Evolutionary conservation across 2,329 filamentous ascomycete species (phyloP).

Genomic region (Calonectria hawksworthii): DNA sequence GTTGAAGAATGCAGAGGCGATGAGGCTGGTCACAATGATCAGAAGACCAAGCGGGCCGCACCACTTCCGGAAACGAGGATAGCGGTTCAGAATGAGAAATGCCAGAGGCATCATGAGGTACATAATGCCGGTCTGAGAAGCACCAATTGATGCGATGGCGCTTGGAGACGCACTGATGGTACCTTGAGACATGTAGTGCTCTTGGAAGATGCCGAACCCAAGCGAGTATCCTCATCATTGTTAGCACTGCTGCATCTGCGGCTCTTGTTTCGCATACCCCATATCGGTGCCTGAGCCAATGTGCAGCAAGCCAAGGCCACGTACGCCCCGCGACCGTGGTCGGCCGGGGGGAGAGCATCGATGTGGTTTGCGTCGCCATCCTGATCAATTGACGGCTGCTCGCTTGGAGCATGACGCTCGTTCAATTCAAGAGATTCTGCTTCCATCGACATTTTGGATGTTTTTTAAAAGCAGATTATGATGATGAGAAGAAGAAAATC

Average conservation of each 20-base stretch:
- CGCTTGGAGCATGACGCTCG: conserved; percentile 10
- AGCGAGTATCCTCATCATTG: conserved; percentile 46
- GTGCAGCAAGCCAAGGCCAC: conserved; percentile 48
- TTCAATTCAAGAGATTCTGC: conserved; percentile 31
- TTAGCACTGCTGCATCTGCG: not conserved
- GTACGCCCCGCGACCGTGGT: conserved; percentile 48
- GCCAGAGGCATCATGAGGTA: conserved; percentile 65
- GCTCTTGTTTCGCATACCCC: conserved; percentile 40
- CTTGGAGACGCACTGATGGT: conserved; percentile 60
- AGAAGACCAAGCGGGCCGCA: conserved; percentile 59
- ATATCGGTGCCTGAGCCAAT: conserved; percentile 50
- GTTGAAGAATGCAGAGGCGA: conserved; percentile 63
- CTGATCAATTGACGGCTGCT: conserved; percentile 1
- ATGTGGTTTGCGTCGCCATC: conserved; percentile 9
- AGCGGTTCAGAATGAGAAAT: conserved; percentile 60
- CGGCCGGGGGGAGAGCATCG: conserved; percentile 45
- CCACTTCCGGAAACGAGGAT: conserved; percentile 55
- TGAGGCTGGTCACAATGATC: conserved; percentile 63
- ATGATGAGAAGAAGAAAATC: not conserved
- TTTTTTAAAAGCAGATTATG: not conserved
- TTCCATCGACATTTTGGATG: conserved; percentile 23
- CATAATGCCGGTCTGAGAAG: conserved; percentile 59
- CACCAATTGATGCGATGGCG: conserved; percentile 43
- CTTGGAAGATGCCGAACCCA: conserved; percentile 76
- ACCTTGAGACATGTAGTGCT: conserved; percentile 74